These are phyloP conservation scores for Nigrospora osmanthi DNA, from an alignment of 2,329 filamentous ascomycete species.

Conservation along the genomic window DNA sequence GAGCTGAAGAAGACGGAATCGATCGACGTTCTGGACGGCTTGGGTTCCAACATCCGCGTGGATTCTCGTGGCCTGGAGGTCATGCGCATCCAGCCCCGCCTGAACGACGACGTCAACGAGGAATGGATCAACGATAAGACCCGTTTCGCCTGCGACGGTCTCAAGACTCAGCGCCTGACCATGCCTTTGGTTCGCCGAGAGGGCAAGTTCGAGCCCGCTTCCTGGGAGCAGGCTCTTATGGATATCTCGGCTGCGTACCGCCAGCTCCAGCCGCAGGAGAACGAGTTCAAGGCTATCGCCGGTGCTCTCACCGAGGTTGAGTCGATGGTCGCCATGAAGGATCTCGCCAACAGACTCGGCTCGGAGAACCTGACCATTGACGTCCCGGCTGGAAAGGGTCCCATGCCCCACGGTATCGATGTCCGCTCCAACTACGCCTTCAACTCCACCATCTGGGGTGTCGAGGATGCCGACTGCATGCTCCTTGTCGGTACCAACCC, in stretches of 20 bases:
- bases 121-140: constrained; percentile 99
- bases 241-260: constrained; percentile 79
- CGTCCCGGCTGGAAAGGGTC: constrained; percentile 73
- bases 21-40: constrained; percentile 84
- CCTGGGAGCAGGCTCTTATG: constrained; percentile 90
- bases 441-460: constrained; percentile 90
- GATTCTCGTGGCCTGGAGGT: constrained; percentile 92
- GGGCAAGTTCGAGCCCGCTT: constrained; percentile 83
- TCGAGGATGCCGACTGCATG: constrained; percentile 88
- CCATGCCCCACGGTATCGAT: constrained; percentile 86
- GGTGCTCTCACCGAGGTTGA: constrained; percentile 89
- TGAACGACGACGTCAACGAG: constrained; percentile 98
- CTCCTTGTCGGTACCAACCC: constrained; percentile 93
- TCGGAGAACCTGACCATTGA: constrained; percentile 95
- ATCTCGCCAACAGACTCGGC: constrained; percentile 90
- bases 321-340: constrained; percentile 92
- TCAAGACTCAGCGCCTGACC: constrained; percentile 93
- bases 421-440: constrained; percentile 92
- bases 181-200: constrained; percentile 84
- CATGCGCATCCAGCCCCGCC: constrained; percentile 84
- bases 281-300: constrained; percentile 94
- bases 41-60: constrained; percentile 91
- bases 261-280: constrained; percentile 71
- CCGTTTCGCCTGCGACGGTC: constrained; percentile 89
- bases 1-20: constrained; percentile 95